Percentiles rank a stretch among this genome's conserved stretches.
Evolutionary conservation across 2,329 filamentous ascomycete species (phyloP).

Genomic region (Achaetomium macrosporum): DNA sequence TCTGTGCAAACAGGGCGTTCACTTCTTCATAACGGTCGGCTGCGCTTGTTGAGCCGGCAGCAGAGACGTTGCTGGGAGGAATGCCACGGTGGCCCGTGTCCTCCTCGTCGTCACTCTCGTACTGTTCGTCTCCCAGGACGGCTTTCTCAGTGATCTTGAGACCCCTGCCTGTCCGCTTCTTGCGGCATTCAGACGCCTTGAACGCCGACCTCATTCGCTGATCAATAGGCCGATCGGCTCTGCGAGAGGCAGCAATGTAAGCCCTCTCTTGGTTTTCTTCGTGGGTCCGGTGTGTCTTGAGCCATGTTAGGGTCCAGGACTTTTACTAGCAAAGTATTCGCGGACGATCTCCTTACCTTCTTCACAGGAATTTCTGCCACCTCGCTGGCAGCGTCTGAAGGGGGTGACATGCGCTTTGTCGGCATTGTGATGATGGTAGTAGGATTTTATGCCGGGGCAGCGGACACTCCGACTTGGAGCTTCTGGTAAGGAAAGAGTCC

Average conservation of each 20-base stretch:
- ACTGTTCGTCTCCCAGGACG: conserved; percentile 90
- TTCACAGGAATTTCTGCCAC: not conserved
- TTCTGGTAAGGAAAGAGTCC: too few relatives aligned
- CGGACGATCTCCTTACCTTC: not conserved
- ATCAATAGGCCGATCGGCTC: conserved; percentile 81
- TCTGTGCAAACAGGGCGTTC: conserved; percentile 41
- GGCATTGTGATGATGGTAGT: not conserved
- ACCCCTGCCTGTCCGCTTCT: conserved; percentile 74
- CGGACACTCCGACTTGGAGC: too few relatives aligned
- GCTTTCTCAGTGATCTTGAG: conserved; percentile 80
- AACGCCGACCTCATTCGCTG: conserved; percentile 82
- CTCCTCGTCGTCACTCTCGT: conserved; percentile 88
- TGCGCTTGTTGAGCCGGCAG: conserved; percentile 41
- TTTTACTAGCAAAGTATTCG: not conserved
- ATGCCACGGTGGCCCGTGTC: conserved; percentile 52
- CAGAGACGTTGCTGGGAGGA: conserved; percentile 49
- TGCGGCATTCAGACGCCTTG: conserved; percentile 86
- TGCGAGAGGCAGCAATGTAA: conserved; percentile 84
- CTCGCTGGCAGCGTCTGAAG: not conserved
- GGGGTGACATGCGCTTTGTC: not conserved
- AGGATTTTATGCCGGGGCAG: too few relatives aligned
- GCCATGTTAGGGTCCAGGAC: not conserved
- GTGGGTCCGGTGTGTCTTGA: conserved; percentile 59
- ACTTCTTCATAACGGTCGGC: conserved; percentile 40
- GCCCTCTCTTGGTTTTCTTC: conserved; percentile 76